These are phyloP conservation scores for Scheffersomyces lignosus DNA, from an alignment of 805 yeast species.

Conservation along the genomic window DNA sequence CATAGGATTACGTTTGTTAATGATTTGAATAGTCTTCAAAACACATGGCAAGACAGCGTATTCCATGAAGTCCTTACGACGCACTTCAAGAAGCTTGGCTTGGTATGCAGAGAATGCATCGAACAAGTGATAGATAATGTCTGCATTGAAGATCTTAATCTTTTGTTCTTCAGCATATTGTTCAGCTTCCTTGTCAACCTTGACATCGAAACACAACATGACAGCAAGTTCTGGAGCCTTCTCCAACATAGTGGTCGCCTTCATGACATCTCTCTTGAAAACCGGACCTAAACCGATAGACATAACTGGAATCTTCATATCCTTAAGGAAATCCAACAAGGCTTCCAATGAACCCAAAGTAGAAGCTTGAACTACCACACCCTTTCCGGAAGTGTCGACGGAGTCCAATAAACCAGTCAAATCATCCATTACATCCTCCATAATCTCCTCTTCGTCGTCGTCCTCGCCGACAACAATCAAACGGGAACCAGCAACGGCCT, in stretches of 20 bases:
- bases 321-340: conserved; percentile 91
- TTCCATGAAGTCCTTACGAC: conserved; percentile 84
- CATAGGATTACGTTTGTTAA: conserved; percentile 99
- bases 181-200: conserved; percentile 96
- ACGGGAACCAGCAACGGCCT: conserved; percentile 99
- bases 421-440: conserved; percentile 99
- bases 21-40: conserved; percentile 89
- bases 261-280: conserved; percentile 96
- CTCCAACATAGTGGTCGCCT: conserved; percentile 94
- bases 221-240: conserved; percentile 93
- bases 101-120: conserved; percentile 95
- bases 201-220: conserved; percentile 98
- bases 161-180: conserved; percentile 95
- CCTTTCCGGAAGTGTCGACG: conserved; percentile 91
- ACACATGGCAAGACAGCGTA: conserved; percentile 96
- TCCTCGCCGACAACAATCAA: conserved; percentile 92
- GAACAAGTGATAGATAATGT: conserved; percentile 93
- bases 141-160: conserved; percentile 90
- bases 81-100: conserved; percentile 78
- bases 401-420: conserved; percentile 91
- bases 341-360: conserved; percentile 99
- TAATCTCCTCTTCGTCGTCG: conserved; percentile 94
- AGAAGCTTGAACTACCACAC: conserved; percentile 98
- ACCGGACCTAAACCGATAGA: conserved; percentile 98
- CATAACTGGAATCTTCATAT: conserved; percentile 99